Conservation (phyloP, 805 yeast species). For the Monosporozyma solicola region DNA sequence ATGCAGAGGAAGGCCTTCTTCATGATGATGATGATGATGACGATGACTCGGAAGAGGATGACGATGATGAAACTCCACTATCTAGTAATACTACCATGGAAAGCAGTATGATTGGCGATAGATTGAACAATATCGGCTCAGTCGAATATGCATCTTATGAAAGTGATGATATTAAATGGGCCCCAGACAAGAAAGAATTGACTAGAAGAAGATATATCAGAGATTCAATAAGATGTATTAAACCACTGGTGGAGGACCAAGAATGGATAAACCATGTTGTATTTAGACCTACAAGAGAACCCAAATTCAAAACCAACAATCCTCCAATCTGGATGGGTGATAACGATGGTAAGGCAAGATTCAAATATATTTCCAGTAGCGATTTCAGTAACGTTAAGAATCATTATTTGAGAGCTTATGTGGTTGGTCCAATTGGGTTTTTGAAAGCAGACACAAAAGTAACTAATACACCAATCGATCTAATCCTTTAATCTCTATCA, state of each 20-base stretch:
- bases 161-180: constrained; percentile 37
- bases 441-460: constrained; percentile 13
- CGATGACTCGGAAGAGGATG: background rate
- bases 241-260: constrained; percentile 44
- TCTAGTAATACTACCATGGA: background rate
- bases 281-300: constrained; percentile 26
- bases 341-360: background rate
- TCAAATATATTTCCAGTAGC: constrained; percentile 2
- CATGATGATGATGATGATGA: constrained; percentile 12
- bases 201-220: constrained; percentile 37
- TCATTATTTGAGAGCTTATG: constrained; percentile 23
- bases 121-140: background rate
- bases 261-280: constrained; percentile 44
- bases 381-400: constrained; percentile 8
- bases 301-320: constrained; percentile 20
- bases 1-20: constrained; percentile 22
- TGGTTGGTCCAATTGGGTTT: constrained; percentile 27
- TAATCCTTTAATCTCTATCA: background rate
- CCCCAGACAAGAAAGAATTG: constrained; percentile 34
- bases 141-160: constrained; percentile 1
- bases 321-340: constrained; percentile 12
- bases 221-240: constrained; percentile 50
- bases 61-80: background rate
- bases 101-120: background rate
- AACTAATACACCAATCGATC: background rate